Percentiles rank a stretch among this genome's conserved stretches.
Conservation (phyloP, 805 yeast genomes). For the Nematodospora valgi region DNA sequence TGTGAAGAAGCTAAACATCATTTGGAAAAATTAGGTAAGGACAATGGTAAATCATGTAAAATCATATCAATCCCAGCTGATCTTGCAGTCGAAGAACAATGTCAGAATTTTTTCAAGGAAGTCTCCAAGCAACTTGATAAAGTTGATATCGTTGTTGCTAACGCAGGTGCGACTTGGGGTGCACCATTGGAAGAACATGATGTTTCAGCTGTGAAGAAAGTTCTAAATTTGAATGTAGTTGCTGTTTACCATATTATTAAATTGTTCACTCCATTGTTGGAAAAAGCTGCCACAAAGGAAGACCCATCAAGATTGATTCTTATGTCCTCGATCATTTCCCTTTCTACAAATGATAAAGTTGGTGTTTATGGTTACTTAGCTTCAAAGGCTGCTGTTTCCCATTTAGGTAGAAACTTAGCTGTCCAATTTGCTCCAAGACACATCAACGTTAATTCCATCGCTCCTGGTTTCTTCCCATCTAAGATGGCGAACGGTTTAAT, state of each 20-base stretch:
- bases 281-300: slow-evolving; percentile 44
- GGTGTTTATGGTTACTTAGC: slow-evolving; percentile 72
- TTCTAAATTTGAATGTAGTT: slow-evolving; percentile 58
- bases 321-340: slow-evolving; percentile 64
- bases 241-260: slow-evolving; percentile 70
- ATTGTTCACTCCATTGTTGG: slow-evolving; percentile 56
- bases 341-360: slow-evolving; percentile 36
- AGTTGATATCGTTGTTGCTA: slow-evolving; percentile 65
- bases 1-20: slow-evolving; percentile 52
- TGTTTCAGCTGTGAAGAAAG: slow-evolving; percentile 57
- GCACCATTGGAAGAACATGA: slow-evolving; percentile 60
- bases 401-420: slow-evolving; percentile 61
- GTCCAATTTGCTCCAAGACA: slow-evolving; percentile 62
- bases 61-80: slow-evolving; percentile 55
- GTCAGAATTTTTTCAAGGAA: slow-evolving; percentile 39
- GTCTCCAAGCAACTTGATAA: slow-evolving; percentile 38
- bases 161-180: slow-evolving; percentile 83
- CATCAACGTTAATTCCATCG: slow-evolving; percentile 65
- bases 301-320: slow-evolving; percentile 66
- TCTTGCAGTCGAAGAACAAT: slow-evolving; percentile 48
- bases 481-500: slow-evolving; percentile 70
- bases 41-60: slow-evolving; percentile 26
- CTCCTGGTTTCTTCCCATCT: slow-evolving; percentile 77
- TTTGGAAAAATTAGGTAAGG: slow-evolving; percentile 34
- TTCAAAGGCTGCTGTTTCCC: slow-evolving; percentile 73